Evolutionary conservation across 2,329 filamentous ascomycete genomes (phyloP), one percentile per base, ranked within the genome.

Genomic region (Penicillium crustosum): DNA sequence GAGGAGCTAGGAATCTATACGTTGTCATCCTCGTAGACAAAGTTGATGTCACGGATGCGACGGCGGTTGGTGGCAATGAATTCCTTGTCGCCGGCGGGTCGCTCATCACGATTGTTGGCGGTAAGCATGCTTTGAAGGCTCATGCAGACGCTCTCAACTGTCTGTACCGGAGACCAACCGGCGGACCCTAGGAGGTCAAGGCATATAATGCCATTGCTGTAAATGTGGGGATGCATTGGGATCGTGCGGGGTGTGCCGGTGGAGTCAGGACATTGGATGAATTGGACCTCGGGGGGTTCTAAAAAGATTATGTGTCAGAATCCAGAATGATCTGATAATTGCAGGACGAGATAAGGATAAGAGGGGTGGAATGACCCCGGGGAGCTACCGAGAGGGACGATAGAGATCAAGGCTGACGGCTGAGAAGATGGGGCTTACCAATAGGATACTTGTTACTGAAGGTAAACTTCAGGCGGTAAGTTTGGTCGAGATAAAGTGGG

Each of bases 61-160:
- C 87, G 83, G 27, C 85, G 86, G 71, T 97, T 96, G 60, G 85
- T 86, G 54, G 85, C 82, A 27, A 96, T 92, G 70, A 99, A 97
- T 12, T 94, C 89, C 55, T 89, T 90, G 70, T 99, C 92, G 4
- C 93, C 94, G 0, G 89, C 89, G 0, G 94, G 94, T 35, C 94
- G 83, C 77, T 97, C 93, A 69, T 93, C 89, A 78, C 93, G 93
- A 12, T 86, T 89, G 74, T 99, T 99, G 60, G 93, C 92, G 1
- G 94, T 97, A 70, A 99, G 78, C 94, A 99, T 99, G 79, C 91
- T 96, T 78, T 99, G 94, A 54, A 99, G 84, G 75, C 91, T 96
- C 85, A 99, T 94, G 79, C 92, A 97, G 27, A 99, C 88, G 70
- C 90, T 96, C 79, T 97, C 93, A 9, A 97, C 94, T 58, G 93